Evolutionary conservation across 108 stramenopile species (phyloP).

Genomic region (Cyclostephanos tholiformis): DNA sequence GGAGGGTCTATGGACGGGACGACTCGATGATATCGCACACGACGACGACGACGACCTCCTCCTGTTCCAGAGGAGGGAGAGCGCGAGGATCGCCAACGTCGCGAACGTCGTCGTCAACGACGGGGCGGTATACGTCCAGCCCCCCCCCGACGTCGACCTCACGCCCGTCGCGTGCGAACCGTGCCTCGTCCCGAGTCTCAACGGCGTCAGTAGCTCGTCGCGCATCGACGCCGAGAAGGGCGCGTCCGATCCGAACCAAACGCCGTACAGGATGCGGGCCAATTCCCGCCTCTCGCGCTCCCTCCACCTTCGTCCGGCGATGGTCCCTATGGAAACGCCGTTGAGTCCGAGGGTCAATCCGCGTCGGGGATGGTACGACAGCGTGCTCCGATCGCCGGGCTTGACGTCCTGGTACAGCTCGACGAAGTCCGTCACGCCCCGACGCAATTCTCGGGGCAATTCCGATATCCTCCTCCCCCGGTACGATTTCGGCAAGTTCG

Average conservation of each 20-base stretch:
- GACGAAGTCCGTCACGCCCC: slow-evolving; percentile 6
- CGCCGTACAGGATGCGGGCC: background rate
- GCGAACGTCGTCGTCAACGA: too few species aligned
- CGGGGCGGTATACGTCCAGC: too few species aligned
- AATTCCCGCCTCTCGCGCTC: background rate
- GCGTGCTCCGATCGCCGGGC: slow-evolving; percentile 30
- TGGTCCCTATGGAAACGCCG: slow-evolving; percentile 12
- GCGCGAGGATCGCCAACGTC: too few species aligned
- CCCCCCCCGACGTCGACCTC: too few species aligned
- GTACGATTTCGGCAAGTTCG: slow-evolving; percentile 1
- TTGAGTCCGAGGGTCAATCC: slow-evolving; percentile 21
- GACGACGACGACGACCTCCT: too few species aligned
- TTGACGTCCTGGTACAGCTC: slow-evolving; percentile 15
- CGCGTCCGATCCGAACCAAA: background rate
- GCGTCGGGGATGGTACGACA: slow-evolving; percentile 5
- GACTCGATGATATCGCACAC: too few species aligned
- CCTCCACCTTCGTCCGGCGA: background rate
- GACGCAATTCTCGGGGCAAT: background rate
- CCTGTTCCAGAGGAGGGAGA: too few species aligned
- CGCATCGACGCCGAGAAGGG: slow-evolving; percentile 9
- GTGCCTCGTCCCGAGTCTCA: too few species aligned
- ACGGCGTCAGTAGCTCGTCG: slow-evolving; percentile 5
- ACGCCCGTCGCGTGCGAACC: too few species aligned
- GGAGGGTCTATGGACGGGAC: too few species aligned
- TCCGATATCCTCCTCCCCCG: background rate